A percentile compares a stretch with the other conserved stretches of the same genome.
Conservation (phyloP, 1,139 yeast genomes). For the Taphrina sp. region DNA sequence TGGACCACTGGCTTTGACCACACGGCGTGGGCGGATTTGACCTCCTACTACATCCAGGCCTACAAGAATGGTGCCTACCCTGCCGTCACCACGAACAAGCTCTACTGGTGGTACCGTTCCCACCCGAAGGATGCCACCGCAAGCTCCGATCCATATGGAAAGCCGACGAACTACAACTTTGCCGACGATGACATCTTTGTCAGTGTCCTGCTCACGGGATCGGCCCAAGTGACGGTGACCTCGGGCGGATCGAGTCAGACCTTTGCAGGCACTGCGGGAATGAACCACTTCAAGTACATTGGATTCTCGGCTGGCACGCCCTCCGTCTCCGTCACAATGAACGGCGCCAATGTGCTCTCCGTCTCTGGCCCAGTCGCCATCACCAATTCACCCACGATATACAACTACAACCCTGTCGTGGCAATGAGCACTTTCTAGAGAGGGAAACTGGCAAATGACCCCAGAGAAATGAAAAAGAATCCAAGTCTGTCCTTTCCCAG, state of each 20-base stretch:
- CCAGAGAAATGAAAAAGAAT: no score
- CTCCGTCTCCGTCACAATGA: conserved; percentile 21
- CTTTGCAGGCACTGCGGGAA: conserved; percentile 29
- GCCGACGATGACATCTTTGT: conserved; percentile 31
- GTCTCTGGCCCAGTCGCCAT: conserved; percentile 20
- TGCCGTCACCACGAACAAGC: conserved; percentile 25
- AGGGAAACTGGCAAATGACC: not conserved
- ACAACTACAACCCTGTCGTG: conserved; percentile 31
- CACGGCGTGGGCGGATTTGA: conserved; percentile 24
- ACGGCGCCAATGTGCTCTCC: conserved; percentile 16
- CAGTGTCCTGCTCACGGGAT: conserved; percentile 23
- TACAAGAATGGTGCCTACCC: conserved; percentile 33
- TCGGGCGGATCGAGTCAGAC: conserved; percentile 28
- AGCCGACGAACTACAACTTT: conserved; percentile 30
- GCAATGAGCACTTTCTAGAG: conserved; percentile 15
- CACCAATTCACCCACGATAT: conserved; percentile 19
- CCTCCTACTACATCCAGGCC: conserved; percentile 32
- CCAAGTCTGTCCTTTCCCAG: not conserved
- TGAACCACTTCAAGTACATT: conserved; percentile 30
- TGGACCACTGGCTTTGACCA: conserved; percentile 33
- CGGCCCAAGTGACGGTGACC: conserved; percentile 33
- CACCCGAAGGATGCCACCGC: conserved; percentile 32
- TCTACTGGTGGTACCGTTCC: conserved; percentile 35
- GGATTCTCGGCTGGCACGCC: conserved; percentile 27
- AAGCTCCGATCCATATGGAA: conserved; percentile 30